Conservation (phyloP, 2,329 filamentous ascomycete genomes). For the Rhinocladiella mackenziei region DNA sequence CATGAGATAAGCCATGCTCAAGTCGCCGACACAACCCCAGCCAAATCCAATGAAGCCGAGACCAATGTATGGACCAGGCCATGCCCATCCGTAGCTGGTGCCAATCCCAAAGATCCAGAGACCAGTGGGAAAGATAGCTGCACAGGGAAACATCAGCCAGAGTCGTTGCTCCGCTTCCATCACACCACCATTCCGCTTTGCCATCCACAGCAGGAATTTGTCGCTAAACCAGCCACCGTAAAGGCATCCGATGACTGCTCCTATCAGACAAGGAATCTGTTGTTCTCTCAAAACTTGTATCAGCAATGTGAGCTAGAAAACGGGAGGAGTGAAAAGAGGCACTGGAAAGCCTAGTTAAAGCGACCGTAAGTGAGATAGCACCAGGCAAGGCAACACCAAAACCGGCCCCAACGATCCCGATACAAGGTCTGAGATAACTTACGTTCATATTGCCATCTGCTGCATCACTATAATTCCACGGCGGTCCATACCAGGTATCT, state of each 20-base stretch:
- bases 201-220: conserved; percentile 54
- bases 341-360: no score
- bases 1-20: conserved; percentile 54
- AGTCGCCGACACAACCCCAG: conserved; percentile 56
- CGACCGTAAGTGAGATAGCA: no score
- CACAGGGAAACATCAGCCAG: conserved; percentile 50
- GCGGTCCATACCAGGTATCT: conserved; percentile 51
- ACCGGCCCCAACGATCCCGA: no score
- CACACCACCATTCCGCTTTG: conserved; percentile 51
- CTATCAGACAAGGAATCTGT: conserved; percentile 50
- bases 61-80: conserved; percentile 54
- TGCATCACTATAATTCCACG: conserved; percentile 54
- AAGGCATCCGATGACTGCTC: conserved; percentile 28
- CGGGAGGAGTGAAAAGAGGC: conserved; percentile 3
- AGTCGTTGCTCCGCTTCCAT: conserved; percentile 55
- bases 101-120: conserved; percentile 54
- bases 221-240: conserved; percentile 55
- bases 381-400: no score
- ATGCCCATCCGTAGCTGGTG: conserved; percentile 49
- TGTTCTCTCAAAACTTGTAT: conserved; percentile 2
- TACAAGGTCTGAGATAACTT: background rate
- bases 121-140: conserved; percentile 49
- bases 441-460: conserved; percentile 55
- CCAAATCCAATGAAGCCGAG: conserved; percentile 58
- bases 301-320: background rate